Evolutionary conservation across 2,329 filamentous ascomycete genomes (phyloP).

Genomic region (Gyromitra esculenta): DNA sequence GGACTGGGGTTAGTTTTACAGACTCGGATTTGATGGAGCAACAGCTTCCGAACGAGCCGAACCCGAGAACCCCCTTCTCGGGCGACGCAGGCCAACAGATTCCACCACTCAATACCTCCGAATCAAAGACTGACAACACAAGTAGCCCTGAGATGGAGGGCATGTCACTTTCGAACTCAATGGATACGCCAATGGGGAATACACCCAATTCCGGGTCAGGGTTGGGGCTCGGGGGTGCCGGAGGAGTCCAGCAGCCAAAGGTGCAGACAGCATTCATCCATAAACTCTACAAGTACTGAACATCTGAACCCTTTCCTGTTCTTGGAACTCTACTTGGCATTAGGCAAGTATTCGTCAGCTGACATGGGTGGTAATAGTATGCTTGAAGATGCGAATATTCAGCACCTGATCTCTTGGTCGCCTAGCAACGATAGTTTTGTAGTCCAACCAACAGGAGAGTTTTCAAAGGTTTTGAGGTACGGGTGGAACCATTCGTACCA

Average conservation of each 20-base stretch:
- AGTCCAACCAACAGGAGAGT: constrained; percentile 96
- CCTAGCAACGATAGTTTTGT: constrained; percentile 94
- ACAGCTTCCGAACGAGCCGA: constrained; percentile 50
- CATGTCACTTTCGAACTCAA: constrained; percentile 53
- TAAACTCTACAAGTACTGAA: constrained; percentile 91
- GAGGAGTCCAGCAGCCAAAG: constrained; percentile 87
- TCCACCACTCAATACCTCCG: constrained; percentile 47
- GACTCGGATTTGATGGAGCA: constrained; percentile 53
- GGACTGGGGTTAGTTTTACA: constrained; percentile 37
- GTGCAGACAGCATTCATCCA: constrained; percentile 99
- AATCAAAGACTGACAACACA: constrained; percentile 51
- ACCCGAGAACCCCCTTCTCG: constrained; percentile 54
- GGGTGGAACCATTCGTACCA: constrained; percentile 61
- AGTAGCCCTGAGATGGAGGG: constrained; percentile 56
- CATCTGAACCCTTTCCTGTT: constrained; percentile 58
- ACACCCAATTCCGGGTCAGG: constrained; percentile 46
- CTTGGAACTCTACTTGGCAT: constrained; percentile 4
- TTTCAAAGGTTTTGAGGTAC: constrained; percentile 97
- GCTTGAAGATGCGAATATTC: constrained; percentile 92
- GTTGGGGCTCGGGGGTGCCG: constrained; percentile 51
- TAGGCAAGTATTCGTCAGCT: constrained; percentile 24
- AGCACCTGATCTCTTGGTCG: constrained; percentile 97
- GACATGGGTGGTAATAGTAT: constrained; percentile 70
- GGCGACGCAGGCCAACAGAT: constrained; percentile 51
- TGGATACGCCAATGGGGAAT: constrained; percentile 55